Evolutionary conservation across 2,329 filamentous ascomycete species (phyloP).

Genomic region (Colletotrichum orbiculare): DNA sequence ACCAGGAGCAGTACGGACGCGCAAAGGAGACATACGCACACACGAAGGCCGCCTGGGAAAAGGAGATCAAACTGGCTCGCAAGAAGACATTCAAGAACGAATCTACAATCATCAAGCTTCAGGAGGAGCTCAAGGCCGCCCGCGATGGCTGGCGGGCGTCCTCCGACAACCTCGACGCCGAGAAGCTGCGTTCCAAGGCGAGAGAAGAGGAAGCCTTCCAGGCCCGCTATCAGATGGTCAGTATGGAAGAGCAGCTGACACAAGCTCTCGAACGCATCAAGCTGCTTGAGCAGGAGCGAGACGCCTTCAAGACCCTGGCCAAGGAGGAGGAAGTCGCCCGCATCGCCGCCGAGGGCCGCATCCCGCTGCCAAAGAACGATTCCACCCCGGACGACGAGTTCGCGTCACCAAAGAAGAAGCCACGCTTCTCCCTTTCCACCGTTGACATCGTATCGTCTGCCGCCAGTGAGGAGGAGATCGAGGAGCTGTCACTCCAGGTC

Average conservation of each 20-base stretch:
- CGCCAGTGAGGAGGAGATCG: conserved; percentile 67
- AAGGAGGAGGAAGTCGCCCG: conserved; percentile 79
- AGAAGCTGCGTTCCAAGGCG: conserved; percentile 70
- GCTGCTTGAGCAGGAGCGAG: conserved; percentile 78
- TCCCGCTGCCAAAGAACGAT: conserved; percentile 70
- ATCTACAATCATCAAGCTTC: conserved; percentile 74
- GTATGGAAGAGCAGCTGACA: conserved; percentile 74
- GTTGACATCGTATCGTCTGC: conserved; percentile 65
- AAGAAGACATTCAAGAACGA: conserved; percentile 83
- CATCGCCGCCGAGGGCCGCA: conserved; percentile 76
- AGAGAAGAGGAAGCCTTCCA: conserved; percentile 77
- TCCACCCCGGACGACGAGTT: conserved; percentile 66
- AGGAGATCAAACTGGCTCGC: conserved; percentile 75
- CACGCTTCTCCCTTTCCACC: conserved; percentile 58
- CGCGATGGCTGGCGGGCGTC: conserved; percentile 64
- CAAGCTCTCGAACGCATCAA: conserved; percentile 71
- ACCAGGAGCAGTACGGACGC: conserved; percentile 75
- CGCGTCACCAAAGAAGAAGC: conserved; percentile 67
- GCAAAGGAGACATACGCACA: conserved; percentile 77
- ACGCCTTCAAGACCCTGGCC: conserved; percentile 77
- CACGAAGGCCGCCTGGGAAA: conserved; percentile 76
- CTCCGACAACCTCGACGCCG: conserved; percentile 70
- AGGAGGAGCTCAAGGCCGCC: conserved; percentile 76
- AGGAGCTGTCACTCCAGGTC: conserved; percentile 63
- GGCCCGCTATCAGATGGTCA: conserved; percentile 73